Evolutionary conservation across 2,329 filamentous ascomycete genomes (phyloP).

Genomic region (Incumbomyces delicatus): DNA sequence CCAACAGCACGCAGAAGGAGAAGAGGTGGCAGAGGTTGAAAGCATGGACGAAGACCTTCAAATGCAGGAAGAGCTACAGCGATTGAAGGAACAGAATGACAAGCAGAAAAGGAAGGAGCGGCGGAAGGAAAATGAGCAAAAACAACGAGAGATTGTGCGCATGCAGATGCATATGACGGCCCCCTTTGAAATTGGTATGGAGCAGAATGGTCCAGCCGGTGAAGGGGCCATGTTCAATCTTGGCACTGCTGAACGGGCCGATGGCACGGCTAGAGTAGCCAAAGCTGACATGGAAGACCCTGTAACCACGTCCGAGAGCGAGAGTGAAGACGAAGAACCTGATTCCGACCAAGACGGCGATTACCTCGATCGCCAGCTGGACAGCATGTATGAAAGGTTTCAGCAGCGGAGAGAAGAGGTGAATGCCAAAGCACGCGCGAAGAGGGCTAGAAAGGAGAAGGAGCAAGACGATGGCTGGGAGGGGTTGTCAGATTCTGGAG

Average conservation of each 20-base stretch:
- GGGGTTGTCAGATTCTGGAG: conserved; percentile 64
- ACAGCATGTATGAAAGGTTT: conserved; percentile 78
- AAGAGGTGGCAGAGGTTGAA: conserved; percentile 74
- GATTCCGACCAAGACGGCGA: conserved; percentile 78
- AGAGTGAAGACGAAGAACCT: conserved; percentile 50
- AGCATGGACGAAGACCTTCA: conserved; percentile 90
- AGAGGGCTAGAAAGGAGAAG: conserved; percentile 71
- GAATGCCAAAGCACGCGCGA: conserved; percentile 83
- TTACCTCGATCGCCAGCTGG: conserved; percentile 71
- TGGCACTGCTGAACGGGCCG: conserved; percentile 68
- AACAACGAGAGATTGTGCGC: conserved; percentile 86
- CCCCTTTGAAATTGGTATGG: conserved; percentile 90
- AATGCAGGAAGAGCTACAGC: conserved; percentile 78
- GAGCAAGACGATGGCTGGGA: conserved; percentile 79
- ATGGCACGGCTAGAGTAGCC: conserved; percentile 55
- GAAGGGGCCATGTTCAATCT: conserved; percentile 80
- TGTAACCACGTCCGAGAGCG: conserved; percentile 45
- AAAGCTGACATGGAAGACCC: conserved; percentile 69
- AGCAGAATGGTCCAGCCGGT: conserved; percentile 68
- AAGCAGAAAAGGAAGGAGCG: conserved; percentile 72
- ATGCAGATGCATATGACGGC: conserved; percentile 97
- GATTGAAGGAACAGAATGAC: conserved; percentile 67
- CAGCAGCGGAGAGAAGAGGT: conserved; percentile 66
- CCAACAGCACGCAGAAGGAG: conserved; percentile 33
- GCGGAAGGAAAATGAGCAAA: conserved; percentile 82